Percentiles rank a stretch among this genome's conserved stretches.
These are phyloP conservation scores for Lachnellula subtilissima DNA, from an alignment of 2,329 filamentous ascomycete genomes.

Conservation along the genomic window DNA sequence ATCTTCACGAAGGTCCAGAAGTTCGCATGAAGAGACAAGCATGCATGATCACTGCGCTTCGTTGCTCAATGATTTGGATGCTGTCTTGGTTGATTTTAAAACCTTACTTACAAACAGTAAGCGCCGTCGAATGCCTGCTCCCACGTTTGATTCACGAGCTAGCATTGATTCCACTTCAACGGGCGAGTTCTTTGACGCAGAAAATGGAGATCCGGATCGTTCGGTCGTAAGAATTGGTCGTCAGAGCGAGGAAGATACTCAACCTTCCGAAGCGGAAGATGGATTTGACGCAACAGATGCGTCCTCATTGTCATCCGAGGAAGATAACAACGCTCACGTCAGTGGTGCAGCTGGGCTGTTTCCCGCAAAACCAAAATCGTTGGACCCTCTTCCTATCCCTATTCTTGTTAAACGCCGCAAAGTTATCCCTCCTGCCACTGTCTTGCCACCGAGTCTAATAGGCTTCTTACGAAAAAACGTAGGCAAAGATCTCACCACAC, in stretches of 20 bases:
- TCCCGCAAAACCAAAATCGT: constrained; percentile 68
- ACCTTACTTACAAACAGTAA: constrained; percentile 73
- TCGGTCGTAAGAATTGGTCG: constrained; percentile 71
- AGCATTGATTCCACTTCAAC: constrained; percentile 78
- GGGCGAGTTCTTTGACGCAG: constrained; percentile 94
- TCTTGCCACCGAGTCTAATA: constrained; percentile 83
- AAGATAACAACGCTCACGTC: constrained; percentile 40
- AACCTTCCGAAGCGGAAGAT: constrained; percentile 51
- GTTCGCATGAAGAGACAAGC: constrained; percentile 52
- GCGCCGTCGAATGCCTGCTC: constrained; percentile 58
- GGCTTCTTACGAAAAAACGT: constrained; percentile 96
- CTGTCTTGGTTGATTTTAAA: constrained; percentile 78
- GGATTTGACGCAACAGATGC: constrained; percentile 39
- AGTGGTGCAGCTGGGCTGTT: constrained; percentile 66
- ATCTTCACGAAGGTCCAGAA: constrained; percentile 12
- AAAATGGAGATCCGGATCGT: constrained; percentile 53
- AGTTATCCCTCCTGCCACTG: constrained; percentile 67
- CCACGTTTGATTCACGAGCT: constrained; percentile 45
- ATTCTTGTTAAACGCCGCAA: constrained; percentile 60
- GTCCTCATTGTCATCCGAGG: constrained; percentile 57
- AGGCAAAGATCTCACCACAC: constrained; percentile 92
- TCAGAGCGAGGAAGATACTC: constrained; percentile 64
- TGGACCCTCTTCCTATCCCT: constrained; percentile 71
- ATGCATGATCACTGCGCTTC: constrained; percentile 80
- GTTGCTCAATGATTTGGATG: constrained; percentile 78